phyloP scores from a whole-genome alignment of 148 eudicot species.

The Rhododendron griersonianum region DNA sequence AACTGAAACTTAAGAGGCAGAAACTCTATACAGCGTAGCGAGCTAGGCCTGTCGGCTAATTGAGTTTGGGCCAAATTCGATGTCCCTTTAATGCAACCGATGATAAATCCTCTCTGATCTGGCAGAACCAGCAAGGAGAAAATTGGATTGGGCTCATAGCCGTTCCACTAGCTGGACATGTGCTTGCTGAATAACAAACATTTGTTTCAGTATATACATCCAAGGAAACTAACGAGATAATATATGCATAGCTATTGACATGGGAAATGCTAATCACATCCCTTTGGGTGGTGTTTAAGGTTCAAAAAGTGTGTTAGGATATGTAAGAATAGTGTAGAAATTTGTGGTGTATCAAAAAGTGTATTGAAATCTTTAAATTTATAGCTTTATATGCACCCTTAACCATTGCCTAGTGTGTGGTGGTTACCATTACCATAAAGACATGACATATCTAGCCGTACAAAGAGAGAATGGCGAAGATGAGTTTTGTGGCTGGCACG shows the following conservation, averaged over 20 bases:
- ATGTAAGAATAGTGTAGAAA: not conserved
- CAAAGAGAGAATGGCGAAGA: slow-evolving; percentile 4
- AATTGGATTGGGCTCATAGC: not conserved
- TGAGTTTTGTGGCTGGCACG: slow-evolving; percentile 76
- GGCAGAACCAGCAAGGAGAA: not conserved
- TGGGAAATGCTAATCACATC: not conserved
- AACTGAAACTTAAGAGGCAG: not conserved
- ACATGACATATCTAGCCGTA: not conserved
- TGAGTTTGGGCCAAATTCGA: not conserved
- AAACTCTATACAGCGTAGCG: not conserved
- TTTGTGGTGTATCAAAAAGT: not conserved
- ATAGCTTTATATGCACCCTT: not conserved
- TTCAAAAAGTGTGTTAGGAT: not conserved
- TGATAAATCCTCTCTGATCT: not conserved
- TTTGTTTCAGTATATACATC: not conserved
- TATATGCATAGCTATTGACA: not conserved
- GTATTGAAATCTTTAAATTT: not conserved
- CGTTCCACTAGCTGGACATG: not conserved
- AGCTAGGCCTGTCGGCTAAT: not conserved
- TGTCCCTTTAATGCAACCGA: not conserved
- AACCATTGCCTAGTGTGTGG: not conserved
- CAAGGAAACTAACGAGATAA: not conserved
- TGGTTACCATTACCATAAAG: not conserved
- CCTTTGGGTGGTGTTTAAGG: not conserved
- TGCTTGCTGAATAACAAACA: not conserved